Conservation (phyloP, 2,329 filamentous ascomycete species). For the Penicillium italicum region DNA sequence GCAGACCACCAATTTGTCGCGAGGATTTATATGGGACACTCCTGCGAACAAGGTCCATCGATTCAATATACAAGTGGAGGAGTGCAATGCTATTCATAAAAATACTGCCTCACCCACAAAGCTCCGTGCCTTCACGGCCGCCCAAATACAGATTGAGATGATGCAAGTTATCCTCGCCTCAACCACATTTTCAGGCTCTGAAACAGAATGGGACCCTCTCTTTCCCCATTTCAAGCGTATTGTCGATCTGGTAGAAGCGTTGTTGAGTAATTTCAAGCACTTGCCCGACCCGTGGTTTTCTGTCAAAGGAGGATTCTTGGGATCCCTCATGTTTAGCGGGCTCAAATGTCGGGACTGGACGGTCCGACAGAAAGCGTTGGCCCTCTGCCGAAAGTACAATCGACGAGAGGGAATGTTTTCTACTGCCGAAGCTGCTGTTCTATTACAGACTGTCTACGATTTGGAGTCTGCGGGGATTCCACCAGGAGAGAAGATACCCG, state of each 20-base stretch:
- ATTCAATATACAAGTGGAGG: background rate
- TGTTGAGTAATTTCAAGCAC: background rate
- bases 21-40: background rate
- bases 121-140: background rate
- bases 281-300: background rate
- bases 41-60: background rate
- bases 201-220: constrained; percentile 3
- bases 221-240: background rate
- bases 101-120: background rate
- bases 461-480: background rate
- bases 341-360: constrained; percentile 4
- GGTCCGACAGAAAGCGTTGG: background rate
- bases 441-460: background rate
- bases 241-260: background rate
- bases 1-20: background rate
- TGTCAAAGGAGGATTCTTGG: background rate
- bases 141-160: background rate
- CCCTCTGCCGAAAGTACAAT: background rate
- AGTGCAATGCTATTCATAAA: background rate
- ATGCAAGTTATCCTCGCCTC: background rate
- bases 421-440: background rate
- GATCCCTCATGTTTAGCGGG: background rate
- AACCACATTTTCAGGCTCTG: background rate
- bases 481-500: background rate
- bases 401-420: constrained; percentile 2